phyloP scores from a whole-genome alignment of 2,329 filamentous ascomycete species.

The Parastagonospora avenae region DNA sequence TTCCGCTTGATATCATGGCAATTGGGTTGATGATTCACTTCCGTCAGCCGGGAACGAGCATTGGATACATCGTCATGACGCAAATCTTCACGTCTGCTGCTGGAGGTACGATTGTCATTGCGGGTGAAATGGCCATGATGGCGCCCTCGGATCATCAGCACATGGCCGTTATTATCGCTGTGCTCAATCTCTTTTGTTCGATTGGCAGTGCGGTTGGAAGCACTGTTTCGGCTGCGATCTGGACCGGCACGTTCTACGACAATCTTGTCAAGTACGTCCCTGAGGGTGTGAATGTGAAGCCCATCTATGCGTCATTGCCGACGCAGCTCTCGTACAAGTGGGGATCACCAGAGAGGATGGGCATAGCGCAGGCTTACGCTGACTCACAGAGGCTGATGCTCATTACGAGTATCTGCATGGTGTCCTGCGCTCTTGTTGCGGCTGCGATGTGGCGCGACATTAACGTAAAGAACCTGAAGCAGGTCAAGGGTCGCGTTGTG shows the following conservation, averaged over 20 bases:
- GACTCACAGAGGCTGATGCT: conserved; percentile 46
- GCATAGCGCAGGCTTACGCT: conserved; percentile 46
- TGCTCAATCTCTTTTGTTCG: conserved; percentile 57
- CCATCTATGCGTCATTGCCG: conserved; percentile 35
- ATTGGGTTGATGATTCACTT: conserved; percentile 48
- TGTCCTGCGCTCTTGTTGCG: conserved; percentile 41
- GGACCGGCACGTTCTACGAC: conserved; percentile 63
- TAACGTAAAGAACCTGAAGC: conserved; percentile 39
- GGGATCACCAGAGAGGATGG: conserved; percentile 57
- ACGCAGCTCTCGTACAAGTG: conserved; percentile 60
- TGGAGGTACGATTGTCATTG: conserved; percentile 41
- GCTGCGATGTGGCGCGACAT: conserved; percentile 37
- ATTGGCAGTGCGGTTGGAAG: conserved; percentile 55
- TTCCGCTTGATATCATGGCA: conserved; percentile 40
- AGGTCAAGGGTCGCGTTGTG: conserved; percentile 54
- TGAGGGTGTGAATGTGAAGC: conserved; percentile 50
- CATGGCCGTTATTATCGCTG: conserved; percentile 36
- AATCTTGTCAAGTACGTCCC: conserved; percentile 56
- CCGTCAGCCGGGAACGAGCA: conserved; percentile 40
- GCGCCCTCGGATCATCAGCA: conserved; percentile 40
- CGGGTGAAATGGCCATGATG: conserved; percentile 42
- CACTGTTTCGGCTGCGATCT: conserved; percentile 68
- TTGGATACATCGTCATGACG: conserved; percentile 44
- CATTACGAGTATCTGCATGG: conserved; percentile 38
- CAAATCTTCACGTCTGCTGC: conserved; percentile 44